Conservation (phyloP, 768 basidiomycete species). For the Hericium rajendrae region DNA sequence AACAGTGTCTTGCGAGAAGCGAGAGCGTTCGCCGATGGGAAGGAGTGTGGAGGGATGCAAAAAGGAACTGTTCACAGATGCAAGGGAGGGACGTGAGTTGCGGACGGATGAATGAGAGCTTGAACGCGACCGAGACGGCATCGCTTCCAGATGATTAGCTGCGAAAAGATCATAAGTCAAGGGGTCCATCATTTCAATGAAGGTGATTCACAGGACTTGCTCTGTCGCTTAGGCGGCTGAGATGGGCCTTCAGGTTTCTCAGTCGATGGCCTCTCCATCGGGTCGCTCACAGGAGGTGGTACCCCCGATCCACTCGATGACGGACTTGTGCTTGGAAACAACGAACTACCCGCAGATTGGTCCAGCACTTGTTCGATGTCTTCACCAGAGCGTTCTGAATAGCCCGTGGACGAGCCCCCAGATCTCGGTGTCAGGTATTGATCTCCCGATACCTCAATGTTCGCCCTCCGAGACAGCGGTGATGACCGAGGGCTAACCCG, state of each 20-base stretch:
- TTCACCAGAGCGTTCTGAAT: neutral
- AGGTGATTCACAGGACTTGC: neutral
- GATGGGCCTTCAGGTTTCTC: neutral
- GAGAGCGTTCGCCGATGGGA: constrained; percentile 3
- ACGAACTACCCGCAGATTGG: neutral
- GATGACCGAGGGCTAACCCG: neutral
- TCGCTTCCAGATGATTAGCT: neutral
- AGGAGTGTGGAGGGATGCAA: constrained; percentile 8
- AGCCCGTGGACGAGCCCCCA: neutral
- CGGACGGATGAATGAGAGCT: neutral
- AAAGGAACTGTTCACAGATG: constrained; percentile 5
- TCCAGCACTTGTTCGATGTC: constrained; percentile 1
- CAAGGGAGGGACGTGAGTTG: constrained; percentile 3
- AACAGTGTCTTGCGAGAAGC: neutral
- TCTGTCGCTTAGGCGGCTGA: neutral
- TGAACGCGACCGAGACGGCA: constrained; percentile 1
- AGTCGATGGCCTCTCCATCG: neutral
- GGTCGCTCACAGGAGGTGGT: neutral
- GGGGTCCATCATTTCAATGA: neutral
- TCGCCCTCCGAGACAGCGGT: neutral
- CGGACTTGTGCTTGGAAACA: neutral
- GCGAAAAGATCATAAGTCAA: neutral
- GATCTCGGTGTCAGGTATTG: constrained; percentile 3
- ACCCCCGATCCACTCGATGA: neutral
- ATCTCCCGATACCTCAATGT: neutral